Conservation (phyloP, 2,329 filamentous ascomycete genomes). For the Aspergillus alliaceus region DNA sequence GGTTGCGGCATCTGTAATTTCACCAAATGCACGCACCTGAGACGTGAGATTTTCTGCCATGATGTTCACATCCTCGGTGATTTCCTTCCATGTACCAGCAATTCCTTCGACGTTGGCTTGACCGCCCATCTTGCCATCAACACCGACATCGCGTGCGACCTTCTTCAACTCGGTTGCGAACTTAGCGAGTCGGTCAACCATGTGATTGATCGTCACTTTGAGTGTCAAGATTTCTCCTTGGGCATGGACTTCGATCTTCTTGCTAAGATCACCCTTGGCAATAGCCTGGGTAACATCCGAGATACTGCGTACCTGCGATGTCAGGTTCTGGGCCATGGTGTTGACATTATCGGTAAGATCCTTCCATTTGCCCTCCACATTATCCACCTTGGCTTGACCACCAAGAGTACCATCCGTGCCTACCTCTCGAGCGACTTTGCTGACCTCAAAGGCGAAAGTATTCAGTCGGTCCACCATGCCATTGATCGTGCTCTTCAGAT, state of each 20-base stretch:
- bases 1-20: constrained; percentile 96
- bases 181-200: constrained; percentile 91
- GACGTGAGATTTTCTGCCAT: constrained; percentile 87
- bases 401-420: constrained; percentile 65
- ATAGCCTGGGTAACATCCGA: constrained; percentile 94
- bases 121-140: constrained; percentile 97
- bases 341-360: constrained; percentile 68
- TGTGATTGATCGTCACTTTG: constrained; percentile 98
- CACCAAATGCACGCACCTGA: constrained; percentile 95
- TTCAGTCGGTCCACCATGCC: constrained; percentile 66
- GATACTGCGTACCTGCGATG: constrained; percentile 76
- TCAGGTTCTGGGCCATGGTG: constrained; percentile 66
- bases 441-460: constrained; percentile 65
- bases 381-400: constrained; percentile 63
- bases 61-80: constrained; percentile 93
- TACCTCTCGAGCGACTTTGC: constrained; percentile 65
- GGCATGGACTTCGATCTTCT: constrained; percentile 92
- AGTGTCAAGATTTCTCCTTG: constrained; percentile 92
- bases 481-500: constrained; percentile 87
- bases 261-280: constrained; percentile 91
- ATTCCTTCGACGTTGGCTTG: constrained; percentile 93
- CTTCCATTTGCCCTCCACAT: constrained; percentile 67
- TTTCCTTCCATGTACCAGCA: constrained; percentile 95
- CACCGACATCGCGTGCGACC: constrained; percentile 93
- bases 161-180: constrained; percentile 96